Base-by-base conservation (phyloP, 495 filamentous ascomycete species). In the Daldinia grandis region DNA sequence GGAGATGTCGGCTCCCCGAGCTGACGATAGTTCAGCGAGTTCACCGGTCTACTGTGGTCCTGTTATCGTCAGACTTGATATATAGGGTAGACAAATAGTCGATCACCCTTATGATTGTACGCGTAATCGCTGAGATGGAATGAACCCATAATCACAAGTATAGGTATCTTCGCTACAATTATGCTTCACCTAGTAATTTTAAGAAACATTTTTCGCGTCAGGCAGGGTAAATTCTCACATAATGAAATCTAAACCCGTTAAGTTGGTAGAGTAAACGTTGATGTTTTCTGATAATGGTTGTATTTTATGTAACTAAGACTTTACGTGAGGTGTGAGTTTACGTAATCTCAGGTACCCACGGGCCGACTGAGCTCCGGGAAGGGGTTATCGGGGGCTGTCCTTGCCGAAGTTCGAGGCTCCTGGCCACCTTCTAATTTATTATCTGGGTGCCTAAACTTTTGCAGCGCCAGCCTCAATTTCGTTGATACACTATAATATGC, bases 311-410 rank as follows among this genome's bases (percentile, higher is more conserved):
- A 30, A 24, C 0, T 47, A 14, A 42, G 9, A 42, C 42, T 6
- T 6, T 14, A 47, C 25, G 2, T 49, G 19, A n/a, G 44, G 10
- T 53, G 24, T 15, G 9, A 37, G 12, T 55, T 38, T 42, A 63
- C 33, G 33, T 63, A 50, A 63, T 42, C 24, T 42, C 8, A n/a
- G n/a, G n/a, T n/a, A n/a, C 31, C 21, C 35, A 40, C 49, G 14
- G 21, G 7, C 49, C 60, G 40, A 47, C 40, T 19, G 3, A 47
- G 40, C 8, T 47, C 40, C 40, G 40, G 40, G 19, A n/a, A n/a
- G n/a, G n/a, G n/a, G n/a, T n/a, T n/a, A n/a, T n/a, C n/a, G n/a
- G n/a, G n/a, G n/a, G n/a, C n/a, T n/a, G n/a, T n/a, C n/a, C n/a
- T n/a, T n/a, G n/a, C n/a, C n/a, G n/a, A n/a, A n/a, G n/a, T n/a